Conservation (phyloP, 2,329 filamentous ascomycete species). For the Paecilomyces formosus region DNA sequence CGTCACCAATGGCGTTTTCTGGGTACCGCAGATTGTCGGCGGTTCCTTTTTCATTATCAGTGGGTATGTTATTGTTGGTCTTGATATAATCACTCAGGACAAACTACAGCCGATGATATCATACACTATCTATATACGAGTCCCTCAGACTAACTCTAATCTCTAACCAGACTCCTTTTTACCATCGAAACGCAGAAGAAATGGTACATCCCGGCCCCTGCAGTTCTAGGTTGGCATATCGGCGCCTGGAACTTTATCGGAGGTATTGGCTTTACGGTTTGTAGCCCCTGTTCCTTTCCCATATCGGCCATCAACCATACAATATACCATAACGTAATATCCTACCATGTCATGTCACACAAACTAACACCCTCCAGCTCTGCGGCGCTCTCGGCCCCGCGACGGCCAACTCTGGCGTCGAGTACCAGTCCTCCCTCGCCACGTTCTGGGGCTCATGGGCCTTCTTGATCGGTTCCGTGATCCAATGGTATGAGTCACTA, state of each 20-base stretch:
- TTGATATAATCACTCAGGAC: constrained; percentile 6
- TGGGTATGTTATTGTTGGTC: constrained; percentile 16
- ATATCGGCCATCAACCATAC: not conserved
- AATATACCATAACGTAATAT: not conserved
- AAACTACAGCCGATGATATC: not conserved
- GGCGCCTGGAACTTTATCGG: constrained; percentile 60
- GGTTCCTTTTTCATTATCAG: constrained; percentile 56
- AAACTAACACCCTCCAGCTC: constrained; percentile 17
- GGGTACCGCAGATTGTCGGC: constrained; percentile 56
- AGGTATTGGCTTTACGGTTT: constrained; percentile 52
- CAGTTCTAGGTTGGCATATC: constrained; percentile 59
- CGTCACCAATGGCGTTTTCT: constrained; percentile 50
- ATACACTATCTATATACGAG: not conserved
- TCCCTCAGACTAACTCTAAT: not conserved
- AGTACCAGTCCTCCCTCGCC: constrained; percentile 44
- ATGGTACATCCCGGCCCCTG: constrained; percentile 54
- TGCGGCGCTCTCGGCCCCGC: constrained; percentile 52
- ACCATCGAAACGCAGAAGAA: constrained; percentile 59
- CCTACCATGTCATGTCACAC: no score
- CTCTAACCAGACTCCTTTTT: constrained; percentile 41
- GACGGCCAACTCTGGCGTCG: constrained; percentile 30
- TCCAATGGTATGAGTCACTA: constrained; percentile 45
- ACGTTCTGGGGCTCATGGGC: constrained; percentile 36
- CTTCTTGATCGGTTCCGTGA: constrained; percentile 38
- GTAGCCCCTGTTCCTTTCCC: constrained; percentile 2